A percentile compares a stretch with the other conserved stretches of the same genome.
These are phyloP conservation scores for Nothophaeocryptopus gaeumannii DNA, from an alignment of 2,329 filamentous ascomycete species.

Conservation along the genomic window DNA sequence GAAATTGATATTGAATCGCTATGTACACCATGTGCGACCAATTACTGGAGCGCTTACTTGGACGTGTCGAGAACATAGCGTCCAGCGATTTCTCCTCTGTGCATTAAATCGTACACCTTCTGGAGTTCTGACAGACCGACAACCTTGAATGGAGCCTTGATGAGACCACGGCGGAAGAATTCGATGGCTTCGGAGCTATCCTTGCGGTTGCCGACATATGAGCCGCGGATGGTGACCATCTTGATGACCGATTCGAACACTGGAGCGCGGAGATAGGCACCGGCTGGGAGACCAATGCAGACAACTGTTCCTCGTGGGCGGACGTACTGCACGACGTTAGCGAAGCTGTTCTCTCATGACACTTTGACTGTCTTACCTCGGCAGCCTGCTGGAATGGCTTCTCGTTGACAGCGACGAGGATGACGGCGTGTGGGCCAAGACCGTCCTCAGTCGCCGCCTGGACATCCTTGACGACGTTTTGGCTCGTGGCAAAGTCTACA, in stretches of 20 bases:
- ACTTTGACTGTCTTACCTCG: constrained; percentile 38
- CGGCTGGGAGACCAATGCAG: constrained; percentile 82
- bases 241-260: constrained; percentile 81
- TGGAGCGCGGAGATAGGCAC: constrained; percentile 74
- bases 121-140: constrained; percentile 77
- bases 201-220: constrained; percentile 88
- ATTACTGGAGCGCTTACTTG: constrained; percentile 43
- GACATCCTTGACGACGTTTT: constrained; percentile 80
- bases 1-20: constrained; percentile 2
- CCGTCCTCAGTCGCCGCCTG: constrained; percentile 76
- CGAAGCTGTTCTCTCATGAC: constrained; percentile 2
- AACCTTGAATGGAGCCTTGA: constrained; percentile 83
- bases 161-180: constrained; percentile 78
- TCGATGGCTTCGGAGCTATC: constrained; percentile 87
- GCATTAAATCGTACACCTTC: constrained; percentile 71
- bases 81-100: constrained; percentile 68
- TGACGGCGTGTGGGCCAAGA: constrained; percentile 79
- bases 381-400: constrained; percentile 94
- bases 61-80: constrained; percentile 76
- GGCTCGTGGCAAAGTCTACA: constrained; percentile 74
- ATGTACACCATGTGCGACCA: constrained; percentile 10
- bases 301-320: constrained; percentile 78
- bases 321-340: constrained; percentile 60
- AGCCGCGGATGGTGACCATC: constrained; percentile 75
- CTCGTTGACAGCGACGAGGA: constrained; percentile 82